Percentiles rank a stretch among this genome's conserved stretches.
Conservation (phyloP, 2,329 filamentous ascomycete species). For the Sarocladiaceae sp. region DNA sequence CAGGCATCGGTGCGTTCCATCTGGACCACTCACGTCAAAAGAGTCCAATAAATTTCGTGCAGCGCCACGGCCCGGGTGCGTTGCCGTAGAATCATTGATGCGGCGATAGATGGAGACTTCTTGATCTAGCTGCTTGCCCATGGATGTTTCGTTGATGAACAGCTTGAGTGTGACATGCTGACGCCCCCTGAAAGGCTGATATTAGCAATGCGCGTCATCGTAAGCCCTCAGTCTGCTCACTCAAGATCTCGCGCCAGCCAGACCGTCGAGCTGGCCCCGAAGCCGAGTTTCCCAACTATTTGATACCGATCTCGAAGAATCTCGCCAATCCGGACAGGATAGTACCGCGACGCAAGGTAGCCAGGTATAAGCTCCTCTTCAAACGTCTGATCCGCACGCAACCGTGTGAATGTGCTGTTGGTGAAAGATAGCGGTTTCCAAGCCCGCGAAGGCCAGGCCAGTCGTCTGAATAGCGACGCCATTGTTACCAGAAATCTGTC, state of each 20-base stretch:
- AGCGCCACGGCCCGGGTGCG: conserved; percentile 25
- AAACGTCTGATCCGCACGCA: conserved; percentile 10
- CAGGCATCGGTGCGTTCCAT: conserved; percentile 30
- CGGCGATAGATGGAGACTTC: conserved; percentile 39
- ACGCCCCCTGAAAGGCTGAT: conserved; percentile 14
- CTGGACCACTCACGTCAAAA: conserved; percentile 30
- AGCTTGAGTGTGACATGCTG: conserved; percentile 31
- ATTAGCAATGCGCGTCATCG: neutral
- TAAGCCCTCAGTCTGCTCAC: neutral
- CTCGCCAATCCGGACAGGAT: conserved; percentile 19
- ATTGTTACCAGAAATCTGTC: too few species aligned
- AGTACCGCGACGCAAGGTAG: conserved; percentile 19
- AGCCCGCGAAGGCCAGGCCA: neutral
- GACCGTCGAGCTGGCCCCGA: conserved; percentile 19
- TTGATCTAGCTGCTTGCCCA: conserved; percentile 22
- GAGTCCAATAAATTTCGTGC: conserved; percentile 31
- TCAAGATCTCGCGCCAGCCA: conserved; percentile 11
- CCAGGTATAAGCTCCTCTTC: conserved; percentile 20
- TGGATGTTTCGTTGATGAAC: conserved; percentile 19
- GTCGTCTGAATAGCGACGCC: neutral
- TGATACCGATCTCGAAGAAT: conserved; percentile 19
- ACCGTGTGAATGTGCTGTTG: too few species aligned
- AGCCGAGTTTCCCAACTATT: conserved; percentile 22
- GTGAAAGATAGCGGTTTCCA: neutral
- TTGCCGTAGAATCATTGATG: conserved; percentile 22